Evolutionary conservation across 345 rosid genomes (phyloP).

Genomic region (Passiflora organensis): DNA sequence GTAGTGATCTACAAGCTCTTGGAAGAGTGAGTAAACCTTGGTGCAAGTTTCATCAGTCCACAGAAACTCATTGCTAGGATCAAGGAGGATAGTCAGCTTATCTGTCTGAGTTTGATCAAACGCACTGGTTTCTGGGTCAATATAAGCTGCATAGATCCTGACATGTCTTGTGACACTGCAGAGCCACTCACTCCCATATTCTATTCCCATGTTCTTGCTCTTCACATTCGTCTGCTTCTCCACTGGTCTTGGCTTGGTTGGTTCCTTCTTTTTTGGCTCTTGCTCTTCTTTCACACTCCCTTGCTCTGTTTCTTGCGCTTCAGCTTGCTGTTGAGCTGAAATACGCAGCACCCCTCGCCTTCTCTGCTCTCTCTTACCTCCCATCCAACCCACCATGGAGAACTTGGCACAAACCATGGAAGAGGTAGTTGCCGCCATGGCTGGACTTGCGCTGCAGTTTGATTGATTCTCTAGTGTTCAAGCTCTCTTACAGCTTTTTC

Average conservation of each 20-base stretch:
- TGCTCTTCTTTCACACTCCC: conserved; percentile 10
- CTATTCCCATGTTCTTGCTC: conserved; percentile 64
- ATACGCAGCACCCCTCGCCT: conserved; percentile 15
- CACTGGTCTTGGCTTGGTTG: conserved; percentile 64
- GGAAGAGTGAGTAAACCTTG: conserved; percentile 70
- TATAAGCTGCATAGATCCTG: conserved; percentile 29
- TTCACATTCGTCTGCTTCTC: conserved; percentile 69
- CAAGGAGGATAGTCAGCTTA: conserved; percentile 84
- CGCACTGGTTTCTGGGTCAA: conserved; percentile 26
- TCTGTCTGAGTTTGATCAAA: conserved; percentile 49
- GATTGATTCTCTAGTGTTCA: no score
- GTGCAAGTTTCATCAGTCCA: conserved; percentile 71
- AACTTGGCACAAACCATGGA: conserved; percentile 47
- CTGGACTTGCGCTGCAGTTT: no score
- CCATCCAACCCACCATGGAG: conserved; percentile 34
- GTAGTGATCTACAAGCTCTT: conserved; percentile 95
- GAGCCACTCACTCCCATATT: conserved; percentile 51
- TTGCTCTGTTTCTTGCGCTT: conserved; percentile 29
- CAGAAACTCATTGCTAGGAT: conserved; percentile 72
- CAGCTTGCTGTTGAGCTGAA: conserved; percentile 48
- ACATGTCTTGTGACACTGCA: conserved; percentile 27
- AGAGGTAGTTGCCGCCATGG: conserved; percentile 20
- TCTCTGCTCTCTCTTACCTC: conserved; percentile 13
- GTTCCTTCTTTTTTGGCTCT: conserved; percentile 15
- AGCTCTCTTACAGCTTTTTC: no score